These are phyloP conservation scores for Boletus rubroflammeus DNA, from an alignment of 768 basidiomycete species.

Conservation along the genomic window DNA sequence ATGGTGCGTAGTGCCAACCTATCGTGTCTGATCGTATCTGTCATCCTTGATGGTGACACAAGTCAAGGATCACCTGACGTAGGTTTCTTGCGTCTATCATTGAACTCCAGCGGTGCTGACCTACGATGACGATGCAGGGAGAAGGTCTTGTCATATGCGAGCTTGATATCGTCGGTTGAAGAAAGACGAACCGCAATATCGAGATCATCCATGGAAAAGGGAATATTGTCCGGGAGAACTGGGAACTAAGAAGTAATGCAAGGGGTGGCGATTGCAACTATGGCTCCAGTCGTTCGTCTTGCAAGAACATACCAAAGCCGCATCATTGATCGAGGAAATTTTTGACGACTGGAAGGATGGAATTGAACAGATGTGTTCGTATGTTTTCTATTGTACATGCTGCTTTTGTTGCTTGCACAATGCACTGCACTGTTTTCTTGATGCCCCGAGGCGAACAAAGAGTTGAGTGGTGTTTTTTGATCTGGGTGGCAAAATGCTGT, in stretches of 20 bases:
- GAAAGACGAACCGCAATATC: slow-evolving; percentile 18
- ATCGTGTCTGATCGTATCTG: neutral
- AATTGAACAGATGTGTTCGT: neutral
- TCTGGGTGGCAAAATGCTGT: neutral
- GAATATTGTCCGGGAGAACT: slow-evolving; percentile 19
- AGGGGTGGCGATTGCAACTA: neutral
- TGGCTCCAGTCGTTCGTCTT: neutral
- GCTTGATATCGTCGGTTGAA: slow-evolving; percentile 20
- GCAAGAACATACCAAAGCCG: neutral
- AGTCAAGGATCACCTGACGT: slow-evolving; percentile 32
- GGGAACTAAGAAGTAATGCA: slow-evolving; percentile 13
- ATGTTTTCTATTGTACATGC: neutral
- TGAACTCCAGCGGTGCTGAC: slow-evolving; percentile 1
- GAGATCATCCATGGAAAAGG: slow-evolving; percentile 18
- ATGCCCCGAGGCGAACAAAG: neutral
- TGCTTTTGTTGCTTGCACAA: neutral
- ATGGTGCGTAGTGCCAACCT: slow-evolving; percentile 16
- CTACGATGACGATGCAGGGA: slow-evolving; percentile 13
- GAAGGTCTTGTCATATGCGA: slow-evolving; percentile 18
- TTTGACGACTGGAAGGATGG: neutral
- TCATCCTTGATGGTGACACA: slow-evolving; percentile 3
- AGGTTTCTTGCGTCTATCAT: neutral
- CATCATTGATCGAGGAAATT: neutral
- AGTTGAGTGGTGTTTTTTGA: neutral
- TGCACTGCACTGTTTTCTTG: neutral